phyloP scores from a whole-genome alignment of 352 stramenopile species.

The Globisporangium mamillatum region DNA sequence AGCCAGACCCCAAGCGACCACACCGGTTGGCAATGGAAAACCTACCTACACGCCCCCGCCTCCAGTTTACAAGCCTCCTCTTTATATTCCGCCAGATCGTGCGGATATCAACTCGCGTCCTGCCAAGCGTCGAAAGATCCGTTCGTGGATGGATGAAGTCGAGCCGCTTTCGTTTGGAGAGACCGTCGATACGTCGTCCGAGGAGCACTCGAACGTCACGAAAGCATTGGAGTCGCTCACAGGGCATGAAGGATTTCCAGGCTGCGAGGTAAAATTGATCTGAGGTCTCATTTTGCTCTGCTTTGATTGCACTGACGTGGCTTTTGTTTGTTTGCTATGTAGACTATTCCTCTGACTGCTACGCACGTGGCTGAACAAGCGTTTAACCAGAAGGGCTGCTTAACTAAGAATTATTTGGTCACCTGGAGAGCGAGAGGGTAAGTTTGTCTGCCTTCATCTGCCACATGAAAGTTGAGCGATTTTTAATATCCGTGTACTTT shows the following conservation, averaged over 20 bases:
- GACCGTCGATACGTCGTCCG: constrained; percentile 47
- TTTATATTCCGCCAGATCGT: constrained; percentile 67
- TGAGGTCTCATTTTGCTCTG: not conserved
- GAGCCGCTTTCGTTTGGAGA: constrained; percentile 61
- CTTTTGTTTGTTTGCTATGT: not conserved
- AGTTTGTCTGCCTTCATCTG: constrained; percentile 1
- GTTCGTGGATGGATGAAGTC: constrained; percentile 83
- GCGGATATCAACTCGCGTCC: constrained; percentile 44
- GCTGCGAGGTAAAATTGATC: constrained; percentile 60
- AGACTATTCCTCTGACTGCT: constrained; percentile 84
- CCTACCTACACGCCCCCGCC: constrained; percentile 25
- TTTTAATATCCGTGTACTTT: constrained; percentile 8
- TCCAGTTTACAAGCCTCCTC: constrained; percentile 67
- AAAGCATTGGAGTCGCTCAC: constrained; percentile 70
- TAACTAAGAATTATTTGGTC: constrained; percentile 82
- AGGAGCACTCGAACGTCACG: constrained; percentile 56
- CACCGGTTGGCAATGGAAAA: constrained; percentile 25
- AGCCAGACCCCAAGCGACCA: constrained; percentile 20
- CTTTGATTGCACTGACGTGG: constrained; percentile 3
- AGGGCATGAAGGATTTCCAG: constrained; percentile 69
- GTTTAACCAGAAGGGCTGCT: constrained; percentile 63
- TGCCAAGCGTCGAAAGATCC: constrained; percentile 83
- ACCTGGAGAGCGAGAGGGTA: constrained; percentile 83
- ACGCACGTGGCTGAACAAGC: constrained; percentile 75
- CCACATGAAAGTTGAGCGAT: not conserved